Percentiles rank a stretch among this genome's conserved stretches.
phyloP scores from a whole-genome alignment of 164 flowering plant genomes.

The Brasenia schreberi region DNA sequence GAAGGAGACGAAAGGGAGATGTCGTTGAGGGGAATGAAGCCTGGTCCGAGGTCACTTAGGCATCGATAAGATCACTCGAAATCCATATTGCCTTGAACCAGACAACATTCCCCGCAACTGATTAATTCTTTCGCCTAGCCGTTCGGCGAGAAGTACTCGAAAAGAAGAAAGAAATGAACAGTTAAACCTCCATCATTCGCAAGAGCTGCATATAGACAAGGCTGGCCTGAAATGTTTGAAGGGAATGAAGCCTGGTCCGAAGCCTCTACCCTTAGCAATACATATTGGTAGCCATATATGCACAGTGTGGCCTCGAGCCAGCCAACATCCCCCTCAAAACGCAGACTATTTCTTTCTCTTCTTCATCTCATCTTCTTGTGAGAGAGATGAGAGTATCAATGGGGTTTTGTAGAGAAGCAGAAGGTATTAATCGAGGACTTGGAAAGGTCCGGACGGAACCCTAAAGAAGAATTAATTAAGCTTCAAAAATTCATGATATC shows the following conservation, averaged over 20 bases:
- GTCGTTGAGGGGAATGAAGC: constrained; percentile 30
- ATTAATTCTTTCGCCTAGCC: neutral
- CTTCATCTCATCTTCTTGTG: constrained; percentile 1
- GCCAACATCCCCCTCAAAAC: constrained; percentile 14
- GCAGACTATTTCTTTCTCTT: neutral
- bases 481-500: neutral
- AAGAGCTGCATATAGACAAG: neutral
- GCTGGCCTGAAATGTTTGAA: constrained; percentile 19
- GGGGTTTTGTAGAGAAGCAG: neutral
- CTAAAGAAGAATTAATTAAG: constrained; percentile 1
- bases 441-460: neutral
- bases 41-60: constrained; percentile 28
- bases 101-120: constrained; percentile 9
- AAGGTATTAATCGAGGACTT: neutral
- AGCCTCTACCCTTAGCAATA: constrained; percentile 11
- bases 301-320: constrained; percentile 8
- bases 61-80: neutral
- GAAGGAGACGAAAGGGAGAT: neutral
- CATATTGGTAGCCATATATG: neutral
- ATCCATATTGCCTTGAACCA: constrained; percentile 8
- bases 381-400: constrained; percentile 6
- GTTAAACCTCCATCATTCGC: too few species aligned
- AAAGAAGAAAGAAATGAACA: too few species aligned
- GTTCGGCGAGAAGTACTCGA: too few species aligned
- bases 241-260: constrained; percentile 93